These are phyloP conservation scores for Hansenula anomala DNA, from an alignment of 1,139 yeast species.

Conservation along the genomic window DNA sequence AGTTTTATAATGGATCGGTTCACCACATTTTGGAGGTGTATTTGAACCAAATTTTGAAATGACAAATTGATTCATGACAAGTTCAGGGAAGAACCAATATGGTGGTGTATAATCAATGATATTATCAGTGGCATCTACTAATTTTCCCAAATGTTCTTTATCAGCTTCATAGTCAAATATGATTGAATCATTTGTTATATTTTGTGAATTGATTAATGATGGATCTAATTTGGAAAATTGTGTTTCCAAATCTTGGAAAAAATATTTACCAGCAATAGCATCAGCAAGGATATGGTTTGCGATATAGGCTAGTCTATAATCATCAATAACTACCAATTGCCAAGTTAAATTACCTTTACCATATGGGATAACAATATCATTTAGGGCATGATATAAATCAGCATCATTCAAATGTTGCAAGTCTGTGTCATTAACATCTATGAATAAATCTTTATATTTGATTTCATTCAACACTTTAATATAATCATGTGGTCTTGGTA, in stretches of 20 bases:
- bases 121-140: not conserved
- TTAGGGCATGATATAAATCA: not conserved
- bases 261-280: not conserved
- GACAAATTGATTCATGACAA: not conserved
- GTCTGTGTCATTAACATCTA: not conserved
- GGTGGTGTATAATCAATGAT: not conserved
- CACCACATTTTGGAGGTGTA: not conserved
- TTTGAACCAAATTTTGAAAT: not conserved
- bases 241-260: not conserved
- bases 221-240: not conserved
- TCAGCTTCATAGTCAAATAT: not conserved
- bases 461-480: not conserved
- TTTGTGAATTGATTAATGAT: not conserved
- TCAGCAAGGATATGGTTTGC: not conserved
- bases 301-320: not conserved
- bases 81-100: not conserved
- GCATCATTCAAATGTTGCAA: not conserved
- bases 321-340: not conserved
- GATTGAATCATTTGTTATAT: not conserved
- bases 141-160: too few relatives aligned
- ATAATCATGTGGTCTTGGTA: not conserved
- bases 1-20: not conserved
- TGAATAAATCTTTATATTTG: not conserved
- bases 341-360: not conserved
- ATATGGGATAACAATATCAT: not conserved